phyloP scores from a whole-genome alignment of 2,329 filamentous ascomycete species.

The Paracorniculantispora psalliotae region DNA sequence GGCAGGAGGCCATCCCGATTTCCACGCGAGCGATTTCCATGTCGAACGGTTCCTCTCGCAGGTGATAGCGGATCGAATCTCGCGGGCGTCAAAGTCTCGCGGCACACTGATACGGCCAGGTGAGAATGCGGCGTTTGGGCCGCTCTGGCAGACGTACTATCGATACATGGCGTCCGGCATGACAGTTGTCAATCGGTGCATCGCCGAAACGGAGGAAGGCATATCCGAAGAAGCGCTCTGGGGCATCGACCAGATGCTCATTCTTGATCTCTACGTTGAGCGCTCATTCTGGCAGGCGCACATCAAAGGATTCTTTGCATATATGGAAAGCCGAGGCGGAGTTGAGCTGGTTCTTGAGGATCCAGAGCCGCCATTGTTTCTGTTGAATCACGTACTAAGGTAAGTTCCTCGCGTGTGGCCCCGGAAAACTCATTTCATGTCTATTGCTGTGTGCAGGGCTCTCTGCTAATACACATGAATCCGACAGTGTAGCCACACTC shows the following conservation, averaged over 20 bases:
- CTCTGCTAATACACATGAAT: not conserved
- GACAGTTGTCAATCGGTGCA: not conserved
- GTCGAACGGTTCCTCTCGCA: not conserved
- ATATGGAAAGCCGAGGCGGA: not conserved
- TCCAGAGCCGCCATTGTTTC: not conserved
- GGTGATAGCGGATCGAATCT: not conserved
- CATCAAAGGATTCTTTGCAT: not conserved
- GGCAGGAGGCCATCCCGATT: not conserved
- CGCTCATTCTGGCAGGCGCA: not conserved
- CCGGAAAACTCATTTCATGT: too few species aligned
- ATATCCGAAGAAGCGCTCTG: not conserved
- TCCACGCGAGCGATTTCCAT: not conserved
- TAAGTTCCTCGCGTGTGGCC: not conserved
- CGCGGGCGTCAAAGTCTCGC: not conserved
- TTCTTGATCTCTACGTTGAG: not conserved
- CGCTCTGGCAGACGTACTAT: not conserved
- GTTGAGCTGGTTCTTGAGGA: not conserved
- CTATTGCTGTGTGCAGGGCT: too few species aligned
- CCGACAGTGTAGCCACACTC: not conserved
- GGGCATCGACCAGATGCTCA: conserved; percentile 2
- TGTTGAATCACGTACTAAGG: not conserved
- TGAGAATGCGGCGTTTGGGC: not conserved
- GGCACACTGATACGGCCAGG: not conserved
- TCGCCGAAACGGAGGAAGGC: not conserved
- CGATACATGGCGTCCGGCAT: not conserved